Percentiles rank a stretch among this genome's conserved stretches.
Evolutionary conservation across 2,329 filamentous ascomycete species (phyloP).

Genomic region (Penicillium sp.): DNA sequence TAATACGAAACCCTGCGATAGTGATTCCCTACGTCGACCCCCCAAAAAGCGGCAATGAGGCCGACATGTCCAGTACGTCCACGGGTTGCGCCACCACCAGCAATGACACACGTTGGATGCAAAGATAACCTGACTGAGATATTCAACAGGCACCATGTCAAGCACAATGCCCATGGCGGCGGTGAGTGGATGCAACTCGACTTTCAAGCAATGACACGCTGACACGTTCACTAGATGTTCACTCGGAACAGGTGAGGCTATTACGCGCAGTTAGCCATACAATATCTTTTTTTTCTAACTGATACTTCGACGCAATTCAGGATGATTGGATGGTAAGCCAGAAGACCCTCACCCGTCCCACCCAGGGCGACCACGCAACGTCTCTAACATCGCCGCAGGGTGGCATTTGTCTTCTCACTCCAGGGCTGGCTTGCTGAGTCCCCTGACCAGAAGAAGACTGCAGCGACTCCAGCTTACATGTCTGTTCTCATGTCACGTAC

Average conservation of each 20-base stretch:
- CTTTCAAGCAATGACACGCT: not conserved
- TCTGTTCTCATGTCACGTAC: constrained; percentile 76
- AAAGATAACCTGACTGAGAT: constrained; percentile 16
- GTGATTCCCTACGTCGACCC: constrained; percentile 88
- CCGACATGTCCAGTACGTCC: constrained; percentile 71
- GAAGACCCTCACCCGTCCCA: not conserved
- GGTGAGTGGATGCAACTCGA: constrained; percentile 46
- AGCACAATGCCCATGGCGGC: constrained; percentile 94
- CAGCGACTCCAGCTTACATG: constrained; percentile 70
- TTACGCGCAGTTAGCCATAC: constrained; percentile 6
- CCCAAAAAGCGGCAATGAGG: constrained; percentile 60
- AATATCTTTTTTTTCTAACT: constrained; percentile 2
- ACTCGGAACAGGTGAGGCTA: constrained; percentile 74
- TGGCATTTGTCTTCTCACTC: constrained; percentile 49
- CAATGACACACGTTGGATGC: not conserved
- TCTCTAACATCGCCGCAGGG: constrained; percentile 36
- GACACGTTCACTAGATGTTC: constrained; percentile 64
- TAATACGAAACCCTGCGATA: constrained; percentile 39
- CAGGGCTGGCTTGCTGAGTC: constrained; percentile 51
- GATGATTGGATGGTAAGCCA: constrained; percentile 62
- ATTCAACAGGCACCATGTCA: constrained; percentile 56
- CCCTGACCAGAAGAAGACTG: constrained; percentile 56
- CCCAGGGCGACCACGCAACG: not conserved
- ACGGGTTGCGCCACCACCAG: constrained; percentile 21
- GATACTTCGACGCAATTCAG: constrained; percentile 34